Percentiles rank a stretch among this genome's conserved stretches.
These are phyloP conservation scores for Clonostachys sp. DNA, from an alignment of 2,329 filamentous ascomycete species.

Conservation along the genomic window DNA sequence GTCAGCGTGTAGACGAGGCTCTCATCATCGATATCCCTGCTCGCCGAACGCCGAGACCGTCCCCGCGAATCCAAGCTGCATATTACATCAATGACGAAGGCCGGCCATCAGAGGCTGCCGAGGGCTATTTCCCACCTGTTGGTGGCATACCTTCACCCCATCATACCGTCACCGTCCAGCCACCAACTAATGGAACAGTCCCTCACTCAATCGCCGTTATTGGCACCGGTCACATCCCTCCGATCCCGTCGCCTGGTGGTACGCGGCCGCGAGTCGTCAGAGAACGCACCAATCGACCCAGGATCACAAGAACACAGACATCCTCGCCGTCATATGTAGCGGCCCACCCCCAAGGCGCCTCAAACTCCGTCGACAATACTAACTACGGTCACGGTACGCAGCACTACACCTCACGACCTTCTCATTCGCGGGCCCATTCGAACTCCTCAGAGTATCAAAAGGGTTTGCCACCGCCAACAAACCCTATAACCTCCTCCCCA, in stretches of 20 bases:
- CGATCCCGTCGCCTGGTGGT: conserved; percentile 78
- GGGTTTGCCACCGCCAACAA: conserved; percentile 11
- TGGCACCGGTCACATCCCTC: conserved; percentile 73
- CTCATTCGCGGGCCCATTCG: conserved; percentile 55
- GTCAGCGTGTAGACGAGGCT: conserved; percentile 84
- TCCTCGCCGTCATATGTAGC: conserved; percentile 71
- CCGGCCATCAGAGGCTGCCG: conserved; percentile 62
- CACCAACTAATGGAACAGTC: conserved; percentile 23
- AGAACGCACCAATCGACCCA: conserved; percentile 54
- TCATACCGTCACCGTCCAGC: conserved; percentile 30
- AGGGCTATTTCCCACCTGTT: conserved; percentile 79
- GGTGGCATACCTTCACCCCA: conserved; percentile 35
- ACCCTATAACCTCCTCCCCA: conserved; percentile 27
- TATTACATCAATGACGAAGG: conserved; percentile 55
- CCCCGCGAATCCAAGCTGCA: conserved; percentile 59
- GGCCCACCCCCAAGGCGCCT: conserved; percentile 34
- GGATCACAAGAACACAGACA: conserved; percentile 68
- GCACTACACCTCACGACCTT: conserved; percentile 28
- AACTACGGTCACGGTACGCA: conserved; percentile 24
- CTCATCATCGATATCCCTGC: conserved; percentile 73
- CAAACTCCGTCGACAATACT: conserved; percentile 23
- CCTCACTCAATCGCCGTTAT: conserved; percentile 74
- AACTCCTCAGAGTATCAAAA: conserved; percentile 50
- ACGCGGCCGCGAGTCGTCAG: conserved; percentile 50
- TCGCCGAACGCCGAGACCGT: conserved; percentile 73